These are phyloP conservation scores for Bolboschoenus planiculmis DNA, from an alignment of 176 grass and related monocot species.

Conservation along the genomic window DNA sequence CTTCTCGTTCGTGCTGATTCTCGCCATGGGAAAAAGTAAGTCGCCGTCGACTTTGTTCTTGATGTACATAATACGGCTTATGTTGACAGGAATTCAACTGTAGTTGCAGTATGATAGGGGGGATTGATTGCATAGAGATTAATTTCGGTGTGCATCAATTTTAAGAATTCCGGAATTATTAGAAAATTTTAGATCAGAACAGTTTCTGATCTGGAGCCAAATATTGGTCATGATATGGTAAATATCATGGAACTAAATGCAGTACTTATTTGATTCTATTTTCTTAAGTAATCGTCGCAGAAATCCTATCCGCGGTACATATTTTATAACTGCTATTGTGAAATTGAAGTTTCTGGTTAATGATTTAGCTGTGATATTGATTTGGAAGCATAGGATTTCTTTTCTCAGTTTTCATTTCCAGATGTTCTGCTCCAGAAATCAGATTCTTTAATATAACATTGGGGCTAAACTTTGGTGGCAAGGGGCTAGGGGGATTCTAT, in stretches of 20 bases:
- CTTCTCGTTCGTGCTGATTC: neutral
- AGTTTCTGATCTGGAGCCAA: neutral
- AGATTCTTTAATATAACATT: neutral
- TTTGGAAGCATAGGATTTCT: neutral
- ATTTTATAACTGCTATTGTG: neutral
- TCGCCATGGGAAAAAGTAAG: conserved; percentile 9
- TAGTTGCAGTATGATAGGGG: neutral
- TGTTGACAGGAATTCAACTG: neutral
- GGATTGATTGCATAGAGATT: neutral
- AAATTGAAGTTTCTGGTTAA: neutral
- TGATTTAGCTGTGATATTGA: neutral
- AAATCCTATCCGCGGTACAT: neutral
- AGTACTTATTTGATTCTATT: neutral
- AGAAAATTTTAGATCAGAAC: neutral
- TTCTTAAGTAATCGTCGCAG: neutral
- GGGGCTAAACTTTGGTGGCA: neutral
- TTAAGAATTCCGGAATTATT: neutral
- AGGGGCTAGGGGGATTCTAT: neutral
- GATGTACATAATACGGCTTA: neutral
- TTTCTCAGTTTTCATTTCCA: neutral
- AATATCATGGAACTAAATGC: neutral
- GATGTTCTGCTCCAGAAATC: neutral
- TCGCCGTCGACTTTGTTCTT: neutral
- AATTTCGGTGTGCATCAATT: neutral
- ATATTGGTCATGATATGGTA: neutral